A percentile compares a stretch with the other conserved stretches of the same genome.
Evolutionary conservation across 176 grass and related monocot species (phyloP).

Genomic region (Paspalum notatum): DNA sequence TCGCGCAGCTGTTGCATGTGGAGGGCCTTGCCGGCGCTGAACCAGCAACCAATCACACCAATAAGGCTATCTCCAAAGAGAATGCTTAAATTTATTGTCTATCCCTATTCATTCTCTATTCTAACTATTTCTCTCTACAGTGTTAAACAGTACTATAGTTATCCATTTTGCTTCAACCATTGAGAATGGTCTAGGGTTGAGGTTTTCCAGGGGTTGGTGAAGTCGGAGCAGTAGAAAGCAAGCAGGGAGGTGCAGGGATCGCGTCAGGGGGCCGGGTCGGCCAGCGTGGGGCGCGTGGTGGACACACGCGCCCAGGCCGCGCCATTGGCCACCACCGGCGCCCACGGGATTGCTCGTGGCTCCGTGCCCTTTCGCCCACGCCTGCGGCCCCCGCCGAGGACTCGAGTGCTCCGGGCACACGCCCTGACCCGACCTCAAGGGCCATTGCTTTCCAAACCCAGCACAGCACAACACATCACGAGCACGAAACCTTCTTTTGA

Average conservation of each 20-base stretch:
- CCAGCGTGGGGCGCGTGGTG: constrained; percentile 7
- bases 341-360: constrained; percentile 31
- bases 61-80: too few relatives aligned
- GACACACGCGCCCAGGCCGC: constrained; percentile 29
- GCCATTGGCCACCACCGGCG: neutral
- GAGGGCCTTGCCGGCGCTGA: too few relatives aligned
- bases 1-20: too few relatives aligned
- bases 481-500: neutral
- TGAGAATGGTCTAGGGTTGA: too few relatives aligned
- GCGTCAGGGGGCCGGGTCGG: neutral
- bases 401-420: neutral
- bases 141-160: too few relatives aligned
- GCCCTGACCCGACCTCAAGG: neutral
- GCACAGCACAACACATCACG: constrained; percentile 16
- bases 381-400: neutral
- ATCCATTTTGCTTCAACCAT: too few relatives aligned
- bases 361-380: constrained; percentile 2
- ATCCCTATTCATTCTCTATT: too few relatives aligned
- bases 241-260: neutral
- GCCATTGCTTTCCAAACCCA: neutral
- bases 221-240: neutral
- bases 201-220: neutral
- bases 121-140: too few relatives aligned
- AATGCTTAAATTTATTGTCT: too few relatives aligned
- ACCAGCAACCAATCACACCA: too few relatives aligned